phyloP scores from a whole-genome alignment of 2,329 filamentous ascomycete species.

The Talaromyces sp. region DNA sequence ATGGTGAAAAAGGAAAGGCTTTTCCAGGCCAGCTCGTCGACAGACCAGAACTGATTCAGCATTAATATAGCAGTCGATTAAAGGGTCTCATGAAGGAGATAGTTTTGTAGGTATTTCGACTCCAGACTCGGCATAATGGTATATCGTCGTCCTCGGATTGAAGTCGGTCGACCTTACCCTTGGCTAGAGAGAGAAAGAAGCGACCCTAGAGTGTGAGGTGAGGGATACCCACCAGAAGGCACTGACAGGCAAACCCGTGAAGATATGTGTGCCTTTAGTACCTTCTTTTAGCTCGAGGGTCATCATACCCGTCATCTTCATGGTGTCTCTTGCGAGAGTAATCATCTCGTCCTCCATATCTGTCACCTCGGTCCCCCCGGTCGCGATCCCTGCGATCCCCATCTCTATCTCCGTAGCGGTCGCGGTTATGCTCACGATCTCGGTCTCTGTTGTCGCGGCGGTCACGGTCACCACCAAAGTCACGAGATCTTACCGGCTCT shows the following conservation, averaged over 20 bases:
- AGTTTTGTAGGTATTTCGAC: background rate
- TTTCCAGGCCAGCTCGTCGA: background rate
- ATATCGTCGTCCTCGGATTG: conserved; percentile 3
- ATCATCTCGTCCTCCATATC: conserved; percentile 48
- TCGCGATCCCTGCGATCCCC: conserved; percentile 55
- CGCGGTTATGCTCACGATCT: conserved; percentile 37
- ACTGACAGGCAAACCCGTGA: conserved; percentile 12
- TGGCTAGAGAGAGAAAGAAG: conserved; percentile 23
- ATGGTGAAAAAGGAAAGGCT: conserved; percentile 12
- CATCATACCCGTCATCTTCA: conserved; percentile 76
- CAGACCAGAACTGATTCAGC: background rate
- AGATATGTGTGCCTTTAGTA: conserved; percentile 40
- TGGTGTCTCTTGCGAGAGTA: conserved; percentile 63
- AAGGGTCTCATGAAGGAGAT: background rate
- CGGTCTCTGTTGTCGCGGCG: conserved; percentile 9
- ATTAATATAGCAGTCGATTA: background rate
- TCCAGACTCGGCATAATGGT: background rate
- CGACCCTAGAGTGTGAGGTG: conserved; percentile 25
- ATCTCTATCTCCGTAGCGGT: conserved; percentile 56
- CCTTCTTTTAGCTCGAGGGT: conserved; percentile 59
- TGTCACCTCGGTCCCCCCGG: conserved; percentile 46
- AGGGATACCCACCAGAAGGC: conserved; percentile 44
- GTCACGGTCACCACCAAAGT: conserved; percentile 49
- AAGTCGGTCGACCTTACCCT: conserved; percentile 37
- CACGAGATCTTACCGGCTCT: conserved; percentile 71